Conservation (phyloP, 2,329 filamentous ascomycete species). For the Talaromyces sp. region DNA sequence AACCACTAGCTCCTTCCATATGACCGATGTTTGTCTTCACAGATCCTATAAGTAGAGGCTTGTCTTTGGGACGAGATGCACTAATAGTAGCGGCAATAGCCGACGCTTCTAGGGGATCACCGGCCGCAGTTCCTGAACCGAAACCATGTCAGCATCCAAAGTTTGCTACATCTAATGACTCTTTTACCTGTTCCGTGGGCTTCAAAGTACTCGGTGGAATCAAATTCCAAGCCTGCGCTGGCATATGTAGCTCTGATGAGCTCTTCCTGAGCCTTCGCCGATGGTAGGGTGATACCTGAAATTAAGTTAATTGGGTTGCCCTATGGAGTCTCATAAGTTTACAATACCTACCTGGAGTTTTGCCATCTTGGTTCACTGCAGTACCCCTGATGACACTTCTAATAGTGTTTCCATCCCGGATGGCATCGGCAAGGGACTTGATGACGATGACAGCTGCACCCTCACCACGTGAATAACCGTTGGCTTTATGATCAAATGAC, state of each 20-base stretch:
- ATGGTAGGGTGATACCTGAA: neutral
- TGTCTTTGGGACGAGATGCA: neutral
- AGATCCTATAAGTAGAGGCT: neutral
- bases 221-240: neutral
- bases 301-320: neutral
- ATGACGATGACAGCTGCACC: slow-evolving; percentile 49
- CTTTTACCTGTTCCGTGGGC: neutral
- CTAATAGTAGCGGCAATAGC: neutral
- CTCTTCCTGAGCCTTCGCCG: neutral
- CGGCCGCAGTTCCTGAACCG: neutral
- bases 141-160: neutral
- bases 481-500: slow-evolving; percentile 32
- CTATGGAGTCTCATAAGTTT: neutral
- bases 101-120: neutral
- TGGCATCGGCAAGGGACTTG: slow-evolving; percentile 47
- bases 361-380: slow-evolving; percentile 31
- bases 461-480: slow-evolving; percentile 53
- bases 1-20: neutral
- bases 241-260: neutral
- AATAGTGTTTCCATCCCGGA: slow-evolving; percentile 44
- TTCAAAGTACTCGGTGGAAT: neutral
- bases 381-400: slow-evolving; percentile 33
- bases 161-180: neutral
- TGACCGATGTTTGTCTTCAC: neutral
- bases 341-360: slow-evolving; percentile 16